Evolutionary conservation across 805 yeast species (phyloP), one percentile per base, ranked within the genome.

Genomic region (Candida endomychidarum): DNA sequence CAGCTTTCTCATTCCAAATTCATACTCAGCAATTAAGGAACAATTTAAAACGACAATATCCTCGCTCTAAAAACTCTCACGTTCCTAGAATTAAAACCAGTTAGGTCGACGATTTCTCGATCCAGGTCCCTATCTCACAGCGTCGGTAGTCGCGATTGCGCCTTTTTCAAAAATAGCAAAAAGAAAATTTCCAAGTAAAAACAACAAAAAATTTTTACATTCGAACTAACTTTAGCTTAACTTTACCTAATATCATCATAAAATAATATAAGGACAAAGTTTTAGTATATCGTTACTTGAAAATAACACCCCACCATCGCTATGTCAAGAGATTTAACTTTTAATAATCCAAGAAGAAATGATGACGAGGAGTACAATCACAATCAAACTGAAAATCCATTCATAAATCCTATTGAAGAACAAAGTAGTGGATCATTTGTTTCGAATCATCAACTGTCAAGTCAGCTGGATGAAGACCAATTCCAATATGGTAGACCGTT

Each of bases 401-500:
- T 48, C 16, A 48, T 41, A 36, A 45, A 45, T 36, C 46, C 51
- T 9, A 43, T 43, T 7, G 51, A 48, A 23, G 47, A 42, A 37
- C 51, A 43, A 27, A 41, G 48, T 15, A 22, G 37, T 11, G 48
- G 43, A 30, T 45, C 50, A 8, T 42, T 41, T 30, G 37, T 42
- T 21, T 50, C 45, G 12, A 47, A 44, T 25, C 48, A 48, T 31
- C 41, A 46, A 32, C 41, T 34, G 27, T 45, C 47, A 23, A 48
- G 42, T 19, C 49, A 41, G 35, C 42, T 43, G 41, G 52, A 51
- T 37, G 52, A 53, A 29, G 50, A 49, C 18, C 42, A 39, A 18
- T 41, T 41, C 21, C 57, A 56, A 33, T 58, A 57, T 40, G 63
- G 65, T 21, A 71, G 72, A 20, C 49, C 51, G 6, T 72, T 61